phyloP scores from a whole-genome alignment of 495 filamentous ascomycete genomes.

The Umbilicaria muhlenbergii region DNA sequence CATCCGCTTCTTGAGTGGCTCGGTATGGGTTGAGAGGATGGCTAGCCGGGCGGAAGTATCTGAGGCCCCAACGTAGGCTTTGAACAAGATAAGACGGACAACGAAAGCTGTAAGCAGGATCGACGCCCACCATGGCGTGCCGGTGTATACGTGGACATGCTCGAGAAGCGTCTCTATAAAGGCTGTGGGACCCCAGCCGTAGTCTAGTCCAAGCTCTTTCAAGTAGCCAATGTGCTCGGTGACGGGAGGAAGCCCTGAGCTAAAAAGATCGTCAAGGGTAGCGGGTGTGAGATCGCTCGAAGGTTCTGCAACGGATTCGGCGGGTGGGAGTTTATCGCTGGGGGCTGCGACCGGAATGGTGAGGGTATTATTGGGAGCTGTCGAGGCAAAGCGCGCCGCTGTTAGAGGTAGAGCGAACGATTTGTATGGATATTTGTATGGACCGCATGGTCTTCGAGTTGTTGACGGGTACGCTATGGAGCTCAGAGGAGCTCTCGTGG shows the following conservation, averaged over 20 bases:
- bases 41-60: slow-evolving; percentile 39
- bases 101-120: slow-evolving; percentile 46
- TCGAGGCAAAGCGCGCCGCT: slow-evolving; percentile 18
- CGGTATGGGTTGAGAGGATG: slow-evolving; percentile 28
- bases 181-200: slow-evolving; percentile 59
- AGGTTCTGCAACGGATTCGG: slow-evolving; percentile 9
- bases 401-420: background rate
- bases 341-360: background rate
- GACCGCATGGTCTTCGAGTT: too few species aligned
- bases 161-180: slow-evolving; percentile 61
- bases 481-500: background rate
- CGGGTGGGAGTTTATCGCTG: background rate
- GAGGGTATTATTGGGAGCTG: slow-evolving; percentile 1
- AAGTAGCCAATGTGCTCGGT: slow-evolving; percentile 69
- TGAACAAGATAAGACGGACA: slow-evolving; percentile 50
- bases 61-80: slow-evolving; percentile 40
- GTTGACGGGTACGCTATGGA: too few species aligned
- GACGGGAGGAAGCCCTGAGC: background rate
- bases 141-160: slow-evolving; percentile 58
- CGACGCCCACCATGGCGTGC: slow-evolving; percentile 68
- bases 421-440: too few species aligned
- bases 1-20: slow-evolving; percentile 38
- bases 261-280: slow-evolving; percentile 28
- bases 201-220: slow-evolving; percentile 69
- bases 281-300: slow-evolving; percentile 24